Evolutionary conservation across 495 filamentous ascomycete species (phyloP), one percentile per base, ranked within the genome.

Genomic region (Trypethelium eluteriae): DNA sequence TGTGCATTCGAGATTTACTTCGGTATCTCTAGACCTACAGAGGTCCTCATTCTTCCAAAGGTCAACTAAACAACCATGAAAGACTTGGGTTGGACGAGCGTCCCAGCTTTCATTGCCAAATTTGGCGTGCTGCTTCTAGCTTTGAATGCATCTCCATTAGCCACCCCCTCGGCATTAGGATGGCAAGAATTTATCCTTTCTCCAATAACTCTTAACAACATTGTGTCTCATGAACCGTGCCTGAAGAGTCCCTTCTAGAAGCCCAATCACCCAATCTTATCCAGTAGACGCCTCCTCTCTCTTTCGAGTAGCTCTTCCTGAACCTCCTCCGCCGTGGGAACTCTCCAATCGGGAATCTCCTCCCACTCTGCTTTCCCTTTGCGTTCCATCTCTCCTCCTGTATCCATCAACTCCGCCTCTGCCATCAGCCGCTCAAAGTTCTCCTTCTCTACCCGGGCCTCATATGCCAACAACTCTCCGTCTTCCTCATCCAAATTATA

Each of bases 401-500:
- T 39, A 36, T 59, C 53, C 25, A 36, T 1, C 3, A 59, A 36
- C 66, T 80, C 64, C 14, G 67, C 69, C 39, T 67, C 70, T 50
- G 75, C 75, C 70, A 85, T 76, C 69, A 95, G 71, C 66, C 81
- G 80, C 72, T 91, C 87, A 63, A 83, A 79, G 2, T 92, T 90
- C 76, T 95, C 88, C 71, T 86, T 83, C 80, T 98, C 94, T 81
- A 90, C 93, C 73, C 83, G 76, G 59, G 78, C 81, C 78, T 98
- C 94, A 74, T 96, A 98, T 61, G 79, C 86, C 66, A 98, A 73
- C 73, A 98, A 73, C 59, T 83, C 84, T 0, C 90, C 92, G 77
- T 97, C 94, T 77, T 97, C 94, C 76, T 98, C 94, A 72, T 93
- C 91, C 35, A 93, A 83, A 70, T 91, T 91, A 76, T 96, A 98